A percentile compares a stretch with the other conserved stretches of the same genome.
These are phyloP conservation scores for Entophlyctis helioformis DNA, from an alignment of 192 early-diverging fungal species.

Conservation along the genomic window DNA sequence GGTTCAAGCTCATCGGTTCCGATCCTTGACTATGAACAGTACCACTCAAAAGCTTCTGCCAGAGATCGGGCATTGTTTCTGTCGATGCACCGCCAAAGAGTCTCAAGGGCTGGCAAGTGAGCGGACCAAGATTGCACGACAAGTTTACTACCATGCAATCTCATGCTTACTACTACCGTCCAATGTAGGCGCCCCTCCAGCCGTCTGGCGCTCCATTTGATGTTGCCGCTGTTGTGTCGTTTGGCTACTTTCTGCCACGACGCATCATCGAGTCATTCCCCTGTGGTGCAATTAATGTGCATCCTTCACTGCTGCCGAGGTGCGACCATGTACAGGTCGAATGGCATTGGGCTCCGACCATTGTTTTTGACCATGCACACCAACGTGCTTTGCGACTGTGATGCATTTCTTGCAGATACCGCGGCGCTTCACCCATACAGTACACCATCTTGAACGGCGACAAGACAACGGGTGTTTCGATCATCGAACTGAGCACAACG, in stretches of 20 bases:
- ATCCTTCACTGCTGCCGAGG: conserved; percentile 86
- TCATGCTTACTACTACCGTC: neutral
- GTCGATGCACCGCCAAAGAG: conserved; percentile 41
- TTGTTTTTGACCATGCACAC: neutral
- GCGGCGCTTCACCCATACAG: conserved; percentile 88
- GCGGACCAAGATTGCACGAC: neutral
- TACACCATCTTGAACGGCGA: conserved; percentile 71
- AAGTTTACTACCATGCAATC: neutral
- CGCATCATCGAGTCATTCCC: conserved; percentile 56
- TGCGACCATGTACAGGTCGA: conserved; percentile 10
- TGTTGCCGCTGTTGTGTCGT: conserved; percentile 85
- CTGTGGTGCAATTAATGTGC: conserved; percentile 69
- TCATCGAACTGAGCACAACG: conserved; percentile 69
- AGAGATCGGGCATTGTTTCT: conserved; percentile 16
- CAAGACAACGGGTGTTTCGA: conserved; percentile 61
- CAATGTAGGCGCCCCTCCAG: neutral
- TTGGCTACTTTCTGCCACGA: conserved; percentile 79
- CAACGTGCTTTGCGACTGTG: neutral
- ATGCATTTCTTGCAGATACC: conserved; percentile 30
- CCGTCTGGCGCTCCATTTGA: conserved; percentile 38
- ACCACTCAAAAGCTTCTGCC: conserved; percentile 32
- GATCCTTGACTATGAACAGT: conserved; percentile 12
- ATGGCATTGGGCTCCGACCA: neutral
- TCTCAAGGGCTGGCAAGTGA: conserved; percentile 38
- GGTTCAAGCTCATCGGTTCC: conserved; percentile 23